phyloP scores from a whole-genome alignment of 2,329 filamentous ascomycete genomes.

The Sclerotinia subarctica region DNA sequence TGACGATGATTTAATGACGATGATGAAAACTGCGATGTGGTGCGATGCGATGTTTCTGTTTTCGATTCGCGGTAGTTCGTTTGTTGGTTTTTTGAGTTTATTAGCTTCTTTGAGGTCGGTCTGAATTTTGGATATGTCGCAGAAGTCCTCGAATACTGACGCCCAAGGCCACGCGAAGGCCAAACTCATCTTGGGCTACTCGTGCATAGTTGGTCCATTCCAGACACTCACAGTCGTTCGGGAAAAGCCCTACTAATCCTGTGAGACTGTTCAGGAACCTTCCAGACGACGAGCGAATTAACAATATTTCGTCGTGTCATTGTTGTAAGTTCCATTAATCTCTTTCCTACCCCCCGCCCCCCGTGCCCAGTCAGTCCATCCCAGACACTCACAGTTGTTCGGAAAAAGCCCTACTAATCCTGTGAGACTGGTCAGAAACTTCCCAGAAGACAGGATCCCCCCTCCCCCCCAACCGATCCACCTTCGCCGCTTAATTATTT shows the following conservation, averaged over 20 bases:
- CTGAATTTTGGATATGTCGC: not conserved
- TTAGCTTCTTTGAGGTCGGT: slow-evolving; percentile 1
- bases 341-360: too few relatives aligned
- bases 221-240: not conserved
- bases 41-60: not conserved
- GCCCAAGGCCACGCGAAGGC: slow-evolving; percentile 2
- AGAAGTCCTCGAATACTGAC: not conserved
- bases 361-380: not conserved
- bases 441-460: not conserved
- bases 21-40: not conserved
- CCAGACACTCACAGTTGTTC: not conserved
- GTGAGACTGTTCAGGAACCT: not conserved
- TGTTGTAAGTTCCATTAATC: too few relatives aligned
- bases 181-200: slow-evolving; percentile 3
- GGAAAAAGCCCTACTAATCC: not conserved
- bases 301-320: too few relatives aligned
- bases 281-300: not conserved
- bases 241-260: not conserved
- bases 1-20: not conserved
- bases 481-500: not conserved
- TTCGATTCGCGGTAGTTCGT: not conserved
- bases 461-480: not conserved
- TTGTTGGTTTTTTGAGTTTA: not conserved
- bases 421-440: not conserved
- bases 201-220: not conserved